Conservation (phyloP, 2,329 filamentous ascomycete genomes). For the Ophiostoma sp. region DNA sequence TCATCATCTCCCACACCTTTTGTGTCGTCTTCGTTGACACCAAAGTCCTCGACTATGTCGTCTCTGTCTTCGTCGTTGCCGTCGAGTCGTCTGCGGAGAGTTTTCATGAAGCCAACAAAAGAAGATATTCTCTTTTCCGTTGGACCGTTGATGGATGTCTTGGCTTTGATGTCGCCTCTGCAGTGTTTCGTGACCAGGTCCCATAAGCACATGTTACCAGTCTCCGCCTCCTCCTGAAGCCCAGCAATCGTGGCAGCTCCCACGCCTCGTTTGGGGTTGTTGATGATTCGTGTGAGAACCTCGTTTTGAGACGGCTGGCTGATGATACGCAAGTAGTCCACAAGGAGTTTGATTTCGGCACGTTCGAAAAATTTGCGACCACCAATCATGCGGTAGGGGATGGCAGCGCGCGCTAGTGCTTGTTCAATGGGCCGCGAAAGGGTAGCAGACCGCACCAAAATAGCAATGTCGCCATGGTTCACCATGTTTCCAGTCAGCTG, state of each 20-base stretch:
- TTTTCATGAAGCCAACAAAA: slow-evolving; percentile 14
- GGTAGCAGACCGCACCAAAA: slow-evolving; percentile 77
- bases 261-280: slow-evolving; percentile 73
- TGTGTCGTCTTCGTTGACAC: not conserved
- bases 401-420: slow-evolving; percentile 70
- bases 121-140: slow-evolving; percentile 6
- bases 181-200: slow-evolving; percentile 56
- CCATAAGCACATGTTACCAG: slow-evolving; percentile 67
- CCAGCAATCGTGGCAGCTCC: slow-evolving; percentile 72
- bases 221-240: slow-evolving; percentile 71
- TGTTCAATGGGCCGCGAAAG: slow-evolving; percentile 83
- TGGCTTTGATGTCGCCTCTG: slow-evolving; percentile 43
- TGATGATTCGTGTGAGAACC: slow-evolving; percentile 75
- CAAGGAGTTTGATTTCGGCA: slow-evolving; percentile 74
- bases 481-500: slow-evolving; percentile 69
- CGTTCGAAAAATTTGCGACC: slow-evolving; percentile 90
- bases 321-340: slow-evolving; percentile 84
- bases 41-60: not conserved
- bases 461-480: slow-evolving; percentile 70
- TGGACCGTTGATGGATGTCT: slow-evolving; percentile 42
- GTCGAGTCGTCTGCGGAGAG: slow-evolving; percentile 13
- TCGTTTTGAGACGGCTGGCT: slow-evolving; percentile 84
- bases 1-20: not conserved
- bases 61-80: slow-evolving; percentile 1
- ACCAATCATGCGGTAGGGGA: slow-evolving; percentile 89